Conservation (phyloP, 768 basidiomycete genomes). For the Boletus huronensis region DNA sequence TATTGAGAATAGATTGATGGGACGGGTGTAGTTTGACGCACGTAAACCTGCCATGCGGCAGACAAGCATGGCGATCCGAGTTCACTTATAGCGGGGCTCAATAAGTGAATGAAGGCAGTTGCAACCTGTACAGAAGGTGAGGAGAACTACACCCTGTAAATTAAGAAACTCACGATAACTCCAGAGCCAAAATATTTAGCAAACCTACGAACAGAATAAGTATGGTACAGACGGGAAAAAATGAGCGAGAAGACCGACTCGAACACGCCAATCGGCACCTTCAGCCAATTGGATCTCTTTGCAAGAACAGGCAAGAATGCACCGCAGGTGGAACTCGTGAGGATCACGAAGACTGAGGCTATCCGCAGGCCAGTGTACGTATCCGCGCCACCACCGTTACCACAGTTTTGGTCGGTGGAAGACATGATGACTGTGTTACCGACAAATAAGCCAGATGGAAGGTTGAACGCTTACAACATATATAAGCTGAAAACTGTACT, state of each 20-base stretch:
- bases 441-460: background rate
- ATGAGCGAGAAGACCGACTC: slow-evolving; percentile 50
- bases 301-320: slow-evolving; percentile 73
- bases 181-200: slow-evolving; percentile 91
- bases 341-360: slow-evolving; percentile 72
- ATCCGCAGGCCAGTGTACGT: slow-evolving; percentile 54
- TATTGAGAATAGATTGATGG: background rate
- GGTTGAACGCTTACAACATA: background rate
- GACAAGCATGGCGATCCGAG: slow-evolving; percentile 68
- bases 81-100: slow-evolving; percentile 70
- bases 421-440: slow-evolving; percentile 19
- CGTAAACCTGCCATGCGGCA: slow-evolving; percentile 70
- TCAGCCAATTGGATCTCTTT: slow-evolving; percentile 46
- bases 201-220: slow-evolving; percentile 45
- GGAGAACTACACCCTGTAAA: background rate
- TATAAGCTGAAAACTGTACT: background rate
- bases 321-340: slow-evolving; percentile 54
- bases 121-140: slow-evolving; percentile 55
- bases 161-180: slow-evolving; percentile 58
- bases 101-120: slow-evolving; percentile 84
- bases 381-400: slow-evolving; percentile 49
- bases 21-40: slow-evolving; percentile 33
- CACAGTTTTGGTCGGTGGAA: slow-evolving; percentile 36
- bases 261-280: slow-evolving; percentile 42
- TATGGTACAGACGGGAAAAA: background rate